Evolutionary conservation across 1,284 basidiomycete species (phyloP).

Genomic region (Austroboletus novae-zelandiae): DNA sequence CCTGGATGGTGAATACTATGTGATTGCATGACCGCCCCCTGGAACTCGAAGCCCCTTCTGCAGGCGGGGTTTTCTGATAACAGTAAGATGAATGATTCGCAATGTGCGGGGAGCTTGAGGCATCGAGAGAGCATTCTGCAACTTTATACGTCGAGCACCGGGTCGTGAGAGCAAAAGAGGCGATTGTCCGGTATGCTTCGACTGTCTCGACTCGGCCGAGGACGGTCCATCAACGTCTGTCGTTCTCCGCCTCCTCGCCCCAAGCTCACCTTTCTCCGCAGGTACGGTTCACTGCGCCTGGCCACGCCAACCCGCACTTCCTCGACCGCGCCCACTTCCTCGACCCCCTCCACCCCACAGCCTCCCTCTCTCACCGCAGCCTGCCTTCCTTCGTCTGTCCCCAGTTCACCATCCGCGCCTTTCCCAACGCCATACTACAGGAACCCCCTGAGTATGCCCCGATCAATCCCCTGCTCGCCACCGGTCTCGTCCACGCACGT

Average conservation of each 20-base stretch:
- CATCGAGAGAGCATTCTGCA: background rate
- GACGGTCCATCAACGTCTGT: background rate
- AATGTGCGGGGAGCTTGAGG: background rate
- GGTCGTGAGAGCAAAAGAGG: too few species aligned
- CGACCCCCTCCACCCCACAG: slow-evolving; percentile 24
- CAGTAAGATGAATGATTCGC: too few species aligned
- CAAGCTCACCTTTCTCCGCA: background rate
- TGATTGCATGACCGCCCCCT: too few species aligned
- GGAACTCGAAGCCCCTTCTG: too few species aligned
- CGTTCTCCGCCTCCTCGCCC: background rate
- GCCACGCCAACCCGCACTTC: slow-evolving; percentile 13
- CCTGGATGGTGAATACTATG: too few species aligned
- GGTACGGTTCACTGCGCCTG: slow-evolving; percentile 10
- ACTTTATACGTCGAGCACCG: background rate
- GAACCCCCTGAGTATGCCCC: slow-evolving; percentile 14
- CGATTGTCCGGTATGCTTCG: background rate
- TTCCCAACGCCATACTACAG: slow-evolving; percentile 26
- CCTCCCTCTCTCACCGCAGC: slow-evolving; percentile 5
- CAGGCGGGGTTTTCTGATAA: too few species aligned
- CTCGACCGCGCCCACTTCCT: slow-evolving; percentile 11
- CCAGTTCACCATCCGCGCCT: slow-evolving; percentile 25
- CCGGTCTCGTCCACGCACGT: slow-evolving; percentile 4
- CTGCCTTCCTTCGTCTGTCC: slow-evolving; percentile 22
- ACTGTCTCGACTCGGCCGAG: background rate
- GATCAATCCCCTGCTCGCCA: slow-evolving; percentile 14